Conservation (phyloP, 225 moss, liverwort and hornwort species). For the Straminergon stramineum region DNA sequence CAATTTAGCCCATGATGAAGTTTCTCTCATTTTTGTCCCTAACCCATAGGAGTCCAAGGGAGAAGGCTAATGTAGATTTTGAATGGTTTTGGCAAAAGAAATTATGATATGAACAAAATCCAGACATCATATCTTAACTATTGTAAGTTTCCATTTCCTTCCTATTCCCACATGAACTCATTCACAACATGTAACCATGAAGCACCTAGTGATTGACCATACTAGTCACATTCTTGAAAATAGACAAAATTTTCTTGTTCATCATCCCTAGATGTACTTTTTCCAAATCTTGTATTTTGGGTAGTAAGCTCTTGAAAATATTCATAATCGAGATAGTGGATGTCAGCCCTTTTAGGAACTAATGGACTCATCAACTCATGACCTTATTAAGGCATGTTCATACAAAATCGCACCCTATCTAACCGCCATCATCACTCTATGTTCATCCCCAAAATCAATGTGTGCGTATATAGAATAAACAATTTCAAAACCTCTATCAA, state of each 20-base stretch:
- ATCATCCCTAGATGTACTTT: neutral
- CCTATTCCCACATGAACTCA: too few species aligned
- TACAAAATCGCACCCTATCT: neutral
- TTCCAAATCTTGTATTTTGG: neutral
- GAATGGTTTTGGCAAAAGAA: neutral
- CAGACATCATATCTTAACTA: neutral
- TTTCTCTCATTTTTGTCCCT: neutral
- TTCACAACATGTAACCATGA: neutral
- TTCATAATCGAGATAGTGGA: neutral
- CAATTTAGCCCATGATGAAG: neutral
- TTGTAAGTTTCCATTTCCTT: neutral
- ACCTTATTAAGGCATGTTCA: too few species aligned
- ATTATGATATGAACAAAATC: neutral
- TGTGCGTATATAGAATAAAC: too few species aligned
- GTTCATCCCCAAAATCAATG: too few species aligned
- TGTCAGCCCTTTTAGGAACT: too few species aligned
- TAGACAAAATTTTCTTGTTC: neutral
- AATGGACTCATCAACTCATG: too few species aligned
- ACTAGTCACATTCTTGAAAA: neutral
- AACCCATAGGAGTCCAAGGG: accelerated
- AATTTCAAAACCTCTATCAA: too few species aligned
- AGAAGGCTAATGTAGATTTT: neutral
- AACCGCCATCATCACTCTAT: neutral
- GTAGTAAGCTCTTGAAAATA: neutral
- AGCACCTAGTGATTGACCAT: neutral